These are phyloP conservation scores for Rhizophora apiculata DNA, from an alignment of 345 rosid genomes.

Conservation along the genomic window DNA sequence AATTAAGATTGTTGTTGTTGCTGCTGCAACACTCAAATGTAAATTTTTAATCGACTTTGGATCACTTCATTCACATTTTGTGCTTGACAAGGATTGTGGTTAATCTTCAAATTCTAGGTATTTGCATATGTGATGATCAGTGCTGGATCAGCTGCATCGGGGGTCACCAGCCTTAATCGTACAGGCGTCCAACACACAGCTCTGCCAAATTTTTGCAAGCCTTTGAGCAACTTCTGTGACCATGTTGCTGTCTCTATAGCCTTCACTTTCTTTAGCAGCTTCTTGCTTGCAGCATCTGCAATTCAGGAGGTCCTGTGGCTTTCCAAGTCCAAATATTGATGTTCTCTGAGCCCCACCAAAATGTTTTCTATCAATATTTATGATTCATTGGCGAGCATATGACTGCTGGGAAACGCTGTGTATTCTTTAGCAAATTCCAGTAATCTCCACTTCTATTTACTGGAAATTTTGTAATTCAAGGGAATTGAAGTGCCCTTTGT, in stretches of 20 bases:
- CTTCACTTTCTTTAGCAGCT: constrained; percentile 57
- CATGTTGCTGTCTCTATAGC: constrained; percentile 66
- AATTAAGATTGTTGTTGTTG: too few relatives aligned
- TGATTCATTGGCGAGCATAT: not conserved
- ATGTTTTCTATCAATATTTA: not conserved
- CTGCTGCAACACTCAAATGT: too few relatives aligned
- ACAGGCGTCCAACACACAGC: constrained; percentile 69
- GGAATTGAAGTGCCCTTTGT: not conserved
- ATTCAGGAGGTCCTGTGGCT: constrained; percentile 60
- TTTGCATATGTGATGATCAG: constrained; percentile 61
- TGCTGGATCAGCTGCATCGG: constrained; percentile 77
- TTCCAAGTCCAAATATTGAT: constrained; percentile 32
- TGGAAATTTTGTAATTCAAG: not conserved
- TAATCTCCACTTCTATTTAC: not conserved
- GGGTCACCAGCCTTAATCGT: constrained; percentile 73
- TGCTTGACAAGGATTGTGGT: not conserved
- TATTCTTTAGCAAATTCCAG: not conserved
- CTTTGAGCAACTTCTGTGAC: constrained; percentile 62
- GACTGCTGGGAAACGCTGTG: constrained; percentile 3
- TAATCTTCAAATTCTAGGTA: constrained; percentile 34
- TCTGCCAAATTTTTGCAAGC: constrained; percentile 82
- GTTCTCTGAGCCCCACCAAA: not conserved
- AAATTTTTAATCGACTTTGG: too few relatives aligned
- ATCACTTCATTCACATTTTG: not conserved
- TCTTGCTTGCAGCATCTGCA: constrained; percentile 52